phyloP scores from a whole-genome alignment of 2,329 filamentous ascomycete genomes.

The Phialemonium atrogriseum region DNA sequence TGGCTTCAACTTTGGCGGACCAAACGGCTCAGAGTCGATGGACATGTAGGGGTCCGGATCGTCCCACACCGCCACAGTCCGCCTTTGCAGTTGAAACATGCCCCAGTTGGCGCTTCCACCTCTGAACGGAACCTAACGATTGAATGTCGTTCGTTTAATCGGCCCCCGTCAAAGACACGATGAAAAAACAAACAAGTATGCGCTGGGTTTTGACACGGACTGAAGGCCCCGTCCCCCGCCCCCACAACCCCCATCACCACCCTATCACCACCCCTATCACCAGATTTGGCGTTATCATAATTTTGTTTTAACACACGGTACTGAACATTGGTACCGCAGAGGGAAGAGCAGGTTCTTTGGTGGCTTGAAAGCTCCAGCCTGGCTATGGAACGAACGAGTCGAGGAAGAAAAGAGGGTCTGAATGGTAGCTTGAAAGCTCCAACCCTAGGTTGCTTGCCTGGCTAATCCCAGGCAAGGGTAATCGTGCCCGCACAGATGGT shows the following conservation, averaged over 20 bases:
- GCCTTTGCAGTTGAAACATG: too few species aligned
- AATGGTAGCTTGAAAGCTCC: conserved; percentile 43
- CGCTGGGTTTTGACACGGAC: too few species aligned
- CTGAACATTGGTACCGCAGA: conserved; percentile 11
- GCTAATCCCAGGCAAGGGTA: neutral
- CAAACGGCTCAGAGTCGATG: conserved; percentile 59
- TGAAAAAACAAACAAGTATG: too few species aligned
- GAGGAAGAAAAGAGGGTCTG: conserved; percentile 27
- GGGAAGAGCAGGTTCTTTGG: conserved; percentile 40
- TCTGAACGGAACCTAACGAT: too few species aligned
- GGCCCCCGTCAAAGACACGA: too few species aligned
- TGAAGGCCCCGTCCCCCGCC: conserved; percentile 14
- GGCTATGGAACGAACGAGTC: conserved; percentile 18
- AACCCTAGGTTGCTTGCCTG: conserved; percentile 23
- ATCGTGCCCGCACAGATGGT: neutral
- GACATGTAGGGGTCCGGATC: conserved; percentile 54
- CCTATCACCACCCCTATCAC: conserved; percentile 6
- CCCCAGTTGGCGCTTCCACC: too few species aligned
- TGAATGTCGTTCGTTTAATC: neutral
- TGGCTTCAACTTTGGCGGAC: conserved; percentile 77
- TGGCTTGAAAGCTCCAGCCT: conserved; percentile 61
- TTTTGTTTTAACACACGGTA: conserved; percentile 17
- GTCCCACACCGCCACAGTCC: too few species aligned
- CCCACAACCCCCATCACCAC: conserved; percentile 15
- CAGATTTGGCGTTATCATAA: conserved; percentile 23